Evolutionary conservation across 495 filamentous ascomycete genomes (phyloP), one percentile per base, ranked within the genome.

Genomic region (Immersiella caudata): DNA sequence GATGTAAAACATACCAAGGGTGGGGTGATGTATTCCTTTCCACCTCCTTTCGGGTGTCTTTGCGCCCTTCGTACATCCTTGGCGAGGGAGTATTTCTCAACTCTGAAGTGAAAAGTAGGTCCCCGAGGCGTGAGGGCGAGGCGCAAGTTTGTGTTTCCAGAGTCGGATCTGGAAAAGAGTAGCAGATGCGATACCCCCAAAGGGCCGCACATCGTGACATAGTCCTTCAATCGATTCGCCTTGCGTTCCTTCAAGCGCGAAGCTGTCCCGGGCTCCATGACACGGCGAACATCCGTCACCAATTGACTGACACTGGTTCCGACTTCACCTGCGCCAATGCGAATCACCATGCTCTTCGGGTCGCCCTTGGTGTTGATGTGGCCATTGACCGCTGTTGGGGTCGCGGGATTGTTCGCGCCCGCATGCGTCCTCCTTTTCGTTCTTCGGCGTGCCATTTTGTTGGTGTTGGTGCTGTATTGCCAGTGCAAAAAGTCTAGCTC

Each of bases 311-410:
- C 84, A 79, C 91, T 96, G 62, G 92, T 87, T 66, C 95, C 95
- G 35, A 98, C 93, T 74, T 97, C 93, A 69, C 93, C 90, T 74
- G 93, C 95, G 71, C 96, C 95, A 62, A 97, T 93, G 70, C 95
- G 89, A 79, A 99, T 96, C 62, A 99, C 95, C 96, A 99, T 98
- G 72, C 90, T 94, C 83, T 97, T 97, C 18, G 95, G 95, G 60
- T 87, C 85, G 65, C 36, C 25, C 49, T 86, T 86, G 20, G 84
- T 80, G 52, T 84, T 77, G 50, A 73, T 74, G 65, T 79, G 74
- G 60, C 79, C 76, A 54, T 75, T 78, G 57, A 56, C 74, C 65
- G 54, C 84, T 68, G 75, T 62, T 51, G 74, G 25, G 14, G 51
- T 69, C 8, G 60, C 70, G 60, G 86, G 88, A 80, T 91, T 91